These are phyloP conservation scores for Wickerhamiella galacta DNA, from an alignment of 805 yeast species.

Conservation along the genomic window DNA sequence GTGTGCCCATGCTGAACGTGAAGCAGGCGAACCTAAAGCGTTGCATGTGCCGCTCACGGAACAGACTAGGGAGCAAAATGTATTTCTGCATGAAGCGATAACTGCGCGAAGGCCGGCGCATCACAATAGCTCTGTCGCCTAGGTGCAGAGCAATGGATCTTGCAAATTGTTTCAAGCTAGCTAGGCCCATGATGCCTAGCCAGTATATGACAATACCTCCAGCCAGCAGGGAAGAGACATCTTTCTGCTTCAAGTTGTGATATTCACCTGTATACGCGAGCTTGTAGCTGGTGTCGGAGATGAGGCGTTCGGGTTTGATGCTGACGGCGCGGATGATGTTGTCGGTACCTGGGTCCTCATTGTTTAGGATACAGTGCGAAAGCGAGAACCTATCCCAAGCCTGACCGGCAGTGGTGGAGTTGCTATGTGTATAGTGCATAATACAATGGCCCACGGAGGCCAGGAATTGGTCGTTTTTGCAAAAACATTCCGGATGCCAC, in stretches of 20 bases:
- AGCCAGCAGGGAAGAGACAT: slow-evolving; percentile 19
- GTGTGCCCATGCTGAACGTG: slow-evolving; percentile 30
- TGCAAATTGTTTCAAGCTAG: too few relatives aligned
- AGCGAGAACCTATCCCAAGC: slow-evolving; percentile 20
- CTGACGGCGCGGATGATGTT: slow-evolving; percentile 9
- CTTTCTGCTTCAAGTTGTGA: slow-evolving; percentile 16
- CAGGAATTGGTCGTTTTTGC: slow-evolving; percentile 15
- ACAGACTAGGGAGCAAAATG: slow-evolving; percentile 24
- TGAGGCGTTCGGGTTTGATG: slow-evolving; percentile 3
- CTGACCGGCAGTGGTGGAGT: slow-evolving; percentile 14
- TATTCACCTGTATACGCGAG: slow-evolving; percentile 12
- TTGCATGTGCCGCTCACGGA: slow-evolving; percentile 20
- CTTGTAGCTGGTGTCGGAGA: slow-evolving; percentile 5
- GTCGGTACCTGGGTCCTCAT: slow-evolving; percentile 5
- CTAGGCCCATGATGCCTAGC: slow-evolving; percentile 13
- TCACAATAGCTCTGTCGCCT: slow-evolving; percentile 11
- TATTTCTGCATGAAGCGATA: slow-evolving; percentile 15
- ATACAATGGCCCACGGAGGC: slow-evolving; percentile 22
- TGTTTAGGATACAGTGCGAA: slow-evolving; percentile 15
- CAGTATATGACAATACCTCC: slow-evolving; percentile 19
- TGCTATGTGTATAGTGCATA: slow-evolving; percentile 10
- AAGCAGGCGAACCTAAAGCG: slow-evolving; percentile 11
- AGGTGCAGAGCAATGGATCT: slow-evolving; percentile 13
- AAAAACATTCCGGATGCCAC: slow-evolving; percentile 19
- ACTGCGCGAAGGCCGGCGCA: slow-evolving; percentile 12